These are phyloP conservation scores for Amphibolis antarctica DNA, from an alignment of 106 monocot genomes.

Conservation along the genomic window DNA sequence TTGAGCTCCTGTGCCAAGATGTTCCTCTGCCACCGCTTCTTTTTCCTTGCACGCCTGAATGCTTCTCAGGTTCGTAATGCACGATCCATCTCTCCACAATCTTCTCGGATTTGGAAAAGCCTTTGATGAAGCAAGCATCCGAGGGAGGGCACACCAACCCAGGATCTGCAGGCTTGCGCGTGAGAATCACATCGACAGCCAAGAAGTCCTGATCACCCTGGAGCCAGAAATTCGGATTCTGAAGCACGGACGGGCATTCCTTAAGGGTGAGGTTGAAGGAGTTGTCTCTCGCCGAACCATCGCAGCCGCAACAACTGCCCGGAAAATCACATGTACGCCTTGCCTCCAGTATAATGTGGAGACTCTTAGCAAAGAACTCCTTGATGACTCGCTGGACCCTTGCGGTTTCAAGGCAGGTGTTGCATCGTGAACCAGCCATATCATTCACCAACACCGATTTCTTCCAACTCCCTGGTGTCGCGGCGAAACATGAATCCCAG, in stretches of 20 bases:
- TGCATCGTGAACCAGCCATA: constrained; percentile 4
- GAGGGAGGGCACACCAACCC: not conserved
- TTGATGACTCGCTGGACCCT: constrained; percentile 21
- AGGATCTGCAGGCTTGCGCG: not conserved
- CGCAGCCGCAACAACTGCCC: not conserved
- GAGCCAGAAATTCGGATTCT: constrained; percentile 14
- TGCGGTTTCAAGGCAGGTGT: constrained; percentile 5
- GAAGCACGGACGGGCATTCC: constrained; percentile 17
- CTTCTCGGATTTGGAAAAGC: constrained; percentile 9
- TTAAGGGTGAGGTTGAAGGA: constrained; percentile 22
- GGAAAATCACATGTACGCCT: constrained; percentile 5
- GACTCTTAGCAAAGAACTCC: constrained; percentile 20
- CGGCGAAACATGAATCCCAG: no score
- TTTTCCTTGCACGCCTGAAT: constrained; percentile 16
- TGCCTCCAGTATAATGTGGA: constrained; percentile 20
- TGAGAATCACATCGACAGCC: constrained; percentile 17
- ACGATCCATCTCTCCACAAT: constrained; percentile 19
- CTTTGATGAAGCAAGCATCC: not conserved
- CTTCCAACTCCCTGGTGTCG: no score
- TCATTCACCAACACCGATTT: no score
- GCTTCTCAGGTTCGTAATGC: constrained; percentile 14
- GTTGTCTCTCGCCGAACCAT: constrained; percentile 8
- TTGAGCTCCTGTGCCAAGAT: constrained; percentile 28
- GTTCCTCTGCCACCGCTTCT: constrained; percentile 8
- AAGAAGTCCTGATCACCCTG: constrained; percentile 7